Percentiles rank a stretch among this genome's conserved stretches.
Conservation (phyloP, 768 basidiomycete genomes). For the Austroboletus eburneus region DNA sequence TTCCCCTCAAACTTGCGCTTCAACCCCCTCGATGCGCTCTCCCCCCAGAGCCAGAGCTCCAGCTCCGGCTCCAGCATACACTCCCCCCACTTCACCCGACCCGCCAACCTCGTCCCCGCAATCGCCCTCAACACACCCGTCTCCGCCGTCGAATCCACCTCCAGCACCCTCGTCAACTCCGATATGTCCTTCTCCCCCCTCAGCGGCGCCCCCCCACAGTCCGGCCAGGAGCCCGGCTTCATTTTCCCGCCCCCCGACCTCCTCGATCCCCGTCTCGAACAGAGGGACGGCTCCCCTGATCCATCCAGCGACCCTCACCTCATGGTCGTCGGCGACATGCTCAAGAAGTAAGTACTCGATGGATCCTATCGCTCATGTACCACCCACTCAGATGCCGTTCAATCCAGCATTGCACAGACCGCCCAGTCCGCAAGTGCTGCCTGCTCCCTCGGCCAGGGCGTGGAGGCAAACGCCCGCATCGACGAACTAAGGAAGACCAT, state of each 20-base stretch:
- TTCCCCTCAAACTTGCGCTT: constrained; percentile 22
- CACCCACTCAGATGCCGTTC: constrained; percentile 18
- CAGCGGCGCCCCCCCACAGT: neutral
- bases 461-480: constrained; percentile 47
- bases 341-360: constrained; percentile 43
- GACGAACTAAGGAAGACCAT: constrained; percentile 55
- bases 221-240: constrained; percentile 21
- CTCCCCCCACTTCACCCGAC: too few relatives aligned
- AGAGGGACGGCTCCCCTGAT: constrained; percentile 27
- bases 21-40: constrained; percentile 24
- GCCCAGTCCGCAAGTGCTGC: constrained; percentile 54
- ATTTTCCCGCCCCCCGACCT: constrained; percentile 25
- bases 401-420: constrained; percentile 54
- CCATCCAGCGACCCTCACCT: constrained; percentile 43
- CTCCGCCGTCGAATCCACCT: constrained; percentile 16
- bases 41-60: constrained; percentile 16
- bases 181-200: constrained; percentile 27
- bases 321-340: constrained; percentile 45
- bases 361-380: constrained; percentile 9
- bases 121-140: constrained; percentile 10
- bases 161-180: constrained; percentile 19
- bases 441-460: constrained; percentile 43
- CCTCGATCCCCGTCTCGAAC: constrained; percentile 14
- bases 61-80: constrained; percentile 19
- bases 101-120: neutral